A percentile compares a stretch with the other conserved stretches of the same genome.
Conservation (phyloP, 495 filamentous ascomycete genomes). For the Talaromyces proteolyticus region DNA sequence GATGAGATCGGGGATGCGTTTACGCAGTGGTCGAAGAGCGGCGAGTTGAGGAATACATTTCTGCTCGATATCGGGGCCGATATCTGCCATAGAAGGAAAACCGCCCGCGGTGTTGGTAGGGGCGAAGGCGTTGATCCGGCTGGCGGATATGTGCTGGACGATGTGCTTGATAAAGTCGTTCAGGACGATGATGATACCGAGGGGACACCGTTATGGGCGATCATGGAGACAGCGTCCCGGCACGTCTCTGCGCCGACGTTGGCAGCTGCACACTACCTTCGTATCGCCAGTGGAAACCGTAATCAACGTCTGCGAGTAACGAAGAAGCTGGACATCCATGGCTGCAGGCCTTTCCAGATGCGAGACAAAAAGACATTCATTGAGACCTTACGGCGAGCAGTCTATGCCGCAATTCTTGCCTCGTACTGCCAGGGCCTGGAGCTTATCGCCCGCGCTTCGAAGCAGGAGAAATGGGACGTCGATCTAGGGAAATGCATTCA, state of each 20-base stretch:
- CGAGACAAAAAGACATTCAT: constrained; percentile 45
- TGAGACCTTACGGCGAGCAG: constrained; percentile 53
- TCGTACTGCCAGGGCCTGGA: constrained; percentile 64
- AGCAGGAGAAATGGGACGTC: constrained; percentile 58
- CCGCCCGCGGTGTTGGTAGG: constrained; percentile 32
- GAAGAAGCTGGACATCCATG: constrained; percentile 34
- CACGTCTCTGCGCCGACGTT: constrained; percentile 65
- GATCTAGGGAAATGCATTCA: constrained; percentile 53
- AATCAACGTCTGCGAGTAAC: constrained; percentile 44
- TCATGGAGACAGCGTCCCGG: constrained; percentile 53
- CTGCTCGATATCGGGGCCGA: constrained; percentile 59
- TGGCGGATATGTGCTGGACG: constrained; percentile 49
- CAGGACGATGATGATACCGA: constrained; percentile 64
- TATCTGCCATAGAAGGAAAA: constrained; percentile 46
- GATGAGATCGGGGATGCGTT: constrained; percentile 60
- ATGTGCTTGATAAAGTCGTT: constrained; percentile 70
- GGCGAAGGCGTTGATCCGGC: constrained; percentile 28
- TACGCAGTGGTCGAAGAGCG: constrained; percentile 51
- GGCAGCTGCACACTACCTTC: constrained; percentile 57
- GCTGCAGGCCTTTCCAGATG: constrained; percentile 33
- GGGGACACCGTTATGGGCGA: constrained; percentile 62
- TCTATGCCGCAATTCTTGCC: constrained; percentile 57
- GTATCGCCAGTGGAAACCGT: constrained; percentile 59
- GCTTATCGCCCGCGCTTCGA: constrained; percentile 55
- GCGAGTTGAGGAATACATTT: constrained; percentile 55